Percentiles rank a stretch among this genome's conserved stretches.
phyloP scores from a whole-genome alignment of 2,329 filamentous ascomycete species.

The Dothiorella sarmentorum region DNA sequence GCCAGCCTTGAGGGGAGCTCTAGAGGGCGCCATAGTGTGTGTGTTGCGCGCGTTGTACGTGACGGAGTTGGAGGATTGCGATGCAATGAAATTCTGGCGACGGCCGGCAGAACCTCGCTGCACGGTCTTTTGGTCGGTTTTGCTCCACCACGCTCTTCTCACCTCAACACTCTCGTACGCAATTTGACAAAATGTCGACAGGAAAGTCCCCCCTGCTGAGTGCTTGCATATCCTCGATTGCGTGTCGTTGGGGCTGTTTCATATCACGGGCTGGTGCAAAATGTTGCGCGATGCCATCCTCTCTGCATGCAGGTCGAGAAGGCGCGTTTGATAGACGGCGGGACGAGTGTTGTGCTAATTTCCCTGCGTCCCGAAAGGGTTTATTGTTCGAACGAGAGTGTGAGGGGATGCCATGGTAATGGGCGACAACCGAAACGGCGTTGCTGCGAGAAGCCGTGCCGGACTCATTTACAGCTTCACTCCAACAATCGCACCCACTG shows the following conservation, averaged over 20 bases:
- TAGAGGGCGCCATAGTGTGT: slow-evolving; percentile 14
- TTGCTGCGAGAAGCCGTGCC: neutral
- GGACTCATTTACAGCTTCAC: neutral
- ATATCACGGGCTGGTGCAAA: no score
- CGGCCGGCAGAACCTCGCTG: neutral
- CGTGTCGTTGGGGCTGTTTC: no score
- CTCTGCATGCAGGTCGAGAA: no score
- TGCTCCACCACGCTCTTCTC: neutral
- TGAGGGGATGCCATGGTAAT: neutral
- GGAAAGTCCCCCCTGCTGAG: neutral
- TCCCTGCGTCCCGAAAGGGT: no score
- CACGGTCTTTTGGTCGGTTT: neutral
- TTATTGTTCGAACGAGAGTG: no score
- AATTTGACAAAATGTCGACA: neutral
- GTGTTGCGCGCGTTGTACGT: neutral
- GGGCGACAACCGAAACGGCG: no score
- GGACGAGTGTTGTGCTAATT: no score
- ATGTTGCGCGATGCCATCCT: no score
- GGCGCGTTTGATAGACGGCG: no score
- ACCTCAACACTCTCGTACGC: neutral
- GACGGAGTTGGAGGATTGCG: neutral
- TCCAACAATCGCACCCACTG: neutral
- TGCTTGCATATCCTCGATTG: no score
- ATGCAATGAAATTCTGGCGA: slow-evolving; percentile 11
- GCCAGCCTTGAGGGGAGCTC: slow-evolving; percentile 39